Evolutionary conservation across 2,329 filamentous ascomycete genomes (phyloP), one percentile per base, ranked within the genome.

Genomic region (Escovopsis weberi): DNA sequence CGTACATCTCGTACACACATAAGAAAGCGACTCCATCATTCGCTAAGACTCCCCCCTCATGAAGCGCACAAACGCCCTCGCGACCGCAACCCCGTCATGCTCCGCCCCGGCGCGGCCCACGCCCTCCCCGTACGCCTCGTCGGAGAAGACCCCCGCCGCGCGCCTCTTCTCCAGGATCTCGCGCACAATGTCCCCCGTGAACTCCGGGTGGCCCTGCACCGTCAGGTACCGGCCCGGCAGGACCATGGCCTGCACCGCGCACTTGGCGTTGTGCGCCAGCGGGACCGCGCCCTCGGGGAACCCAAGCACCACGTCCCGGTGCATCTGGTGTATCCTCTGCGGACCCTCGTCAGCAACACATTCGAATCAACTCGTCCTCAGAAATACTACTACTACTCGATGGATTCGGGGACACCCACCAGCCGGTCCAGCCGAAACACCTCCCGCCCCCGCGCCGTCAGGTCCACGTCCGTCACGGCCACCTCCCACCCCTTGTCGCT

Each of bases 11-110:
- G n/a, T n/a, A n/a, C n/a, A n/a, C n/a, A n/a, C n/a, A n/a, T n/a
- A n/a, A n/a, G n/a, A n/a, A n/a, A n/a, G n/a, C n/a, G n/a, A n/a
- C n/a, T n/a, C n/a, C n/a, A n/a, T n/a, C n/a, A n/a, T n/a, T n/a
- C n/a, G n/a, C n/a, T n/a, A n/a, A n/a, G n/a, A n/a, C n/a, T n/a
- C 70, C 50, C 85, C 79, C 39, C 77, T 63, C 53, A 93, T 59
- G 51, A 96, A 94, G 37, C 71, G 74, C 54, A 95, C 57, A 57
- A 95, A 93, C 0, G 77, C 80, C 48, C 72, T 68, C 1, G 78
- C 81, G 42, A 94, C 78, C 3, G 68, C 63, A n/a, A 91, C 67
- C 2, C 89, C 88, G 58, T 95, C 87, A 49, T 95, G 86, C 43
- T 74, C 67, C 32, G 77, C 68, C 8, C 65, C 65, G 2, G 80